Conservation (phyloP, 805 yeast genomes). For the Yamadazyma ubonensis region DNA sequence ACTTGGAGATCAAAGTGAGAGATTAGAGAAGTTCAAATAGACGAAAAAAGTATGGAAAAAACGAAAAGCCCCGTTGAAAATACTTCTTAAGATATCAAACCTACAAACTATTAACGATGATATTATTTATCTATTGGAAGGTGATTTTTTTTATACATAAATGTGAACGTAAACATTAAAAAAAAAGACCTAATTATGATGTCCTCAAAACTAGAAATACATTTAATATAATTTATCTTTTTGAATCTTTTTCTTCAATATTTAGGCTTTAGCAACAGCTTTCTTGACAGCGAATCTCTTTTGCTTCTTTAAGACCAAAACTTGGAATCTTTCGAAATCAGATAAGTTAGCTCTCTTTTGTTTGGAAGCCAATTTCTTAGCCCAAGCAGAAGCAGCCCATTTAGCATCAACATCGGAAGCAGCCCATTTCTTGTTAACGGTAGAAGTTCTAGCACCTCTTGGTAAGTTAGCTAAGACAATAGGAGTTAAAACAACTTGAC, state of each 20-base stretch:
- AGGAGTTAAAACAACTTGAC: slow-evolving; percentile 90
- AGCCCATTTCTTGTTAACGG: slow-evolving; percentile 89
- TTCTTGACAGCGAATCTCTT: slow-evolving; percentile 92
- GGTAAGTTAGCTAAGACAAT: slow-evolving; percentile 80
- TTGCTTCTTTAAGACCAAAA: slow-evolving; percentile 95
- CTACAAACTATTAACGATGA: slow-evolving; percentile 10
- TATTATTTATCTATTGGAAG: slow-evolving; percentile 16
- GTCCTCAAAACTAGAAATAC: slow-evolving; percentile 27
- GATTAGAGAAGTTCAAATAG: background rate
- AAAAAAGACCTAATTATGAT: slow-evolving; percentile 26
- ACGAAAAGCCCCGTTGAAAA: too few relatives aligned
- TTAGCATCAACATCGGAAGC: slow-evolving; percentile 84
- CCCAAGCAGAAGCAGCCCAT: slow-evolving; percentile 95
- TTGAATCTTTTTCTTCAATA: slow-evolving; percentile 18
- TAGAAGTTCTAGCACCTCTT: slow-evolving; percentile 90
- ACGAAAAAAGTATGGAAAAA: background rate
- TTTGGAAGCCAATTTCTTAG: slow-evolving; percentile 95
- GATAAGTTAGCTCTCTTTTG: slow-evolving; percentile 88
- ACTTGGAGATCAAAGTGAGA: background rate
- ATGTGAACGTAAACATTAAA: slow-evolving; percentile 28
- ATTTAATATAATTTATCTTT: slow-evolving; percentile 18
- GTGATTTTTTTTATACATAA: slow-evolving; percentile 19
- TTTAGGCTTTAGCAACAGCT: slow-evolving; percentile 94
- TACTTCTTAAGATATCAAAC: background rate
- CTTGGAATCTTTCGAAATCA: slow-evolving; percentile 99